Evolutionary conservation across 1,284 basidiomycete genomes (phyloP).

Genomic region (Ustilago xerochloae): DNA sequence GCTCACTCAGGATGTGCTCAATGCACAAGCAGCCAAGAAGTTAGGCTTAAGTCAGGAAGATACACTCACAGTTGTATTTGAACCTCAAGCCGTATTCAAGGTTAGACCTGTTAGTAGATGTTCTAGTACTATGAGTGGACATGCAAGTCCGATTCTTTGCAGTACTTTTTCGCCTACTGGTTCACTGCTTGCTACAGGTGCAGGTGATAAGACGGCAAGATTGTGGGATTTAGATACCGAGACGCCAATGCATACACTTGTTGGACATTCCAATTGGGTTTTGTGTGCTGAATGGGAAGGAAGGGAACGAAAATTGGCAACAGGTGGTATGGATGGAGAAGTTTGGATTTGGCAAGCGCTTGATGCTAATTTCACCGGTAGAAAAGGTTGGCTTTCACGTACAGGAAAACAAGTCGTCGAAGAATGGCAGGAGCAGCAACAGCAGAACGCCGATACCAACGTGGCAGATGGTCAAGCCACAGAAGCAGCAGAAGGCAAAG

Average conservation of each 20-base stretch:
- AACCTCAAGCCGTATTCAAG: conserved; percentile 92
- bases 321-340: conserved; percentile 71
- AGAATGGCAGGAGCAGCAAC: conserved; percentile 38
- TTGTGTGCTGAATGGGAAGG: conserved; percentile 97
- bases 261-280: conserved; percentile 94
- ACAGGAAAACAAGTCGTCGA: conserved; percentile 58
- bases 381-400: conserved; percentile 56
- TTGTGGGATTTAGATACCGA: conserved; percentile 96
- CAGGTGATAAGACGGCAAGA: conserved; percentile 91
- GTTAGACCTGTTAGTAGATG: conserved; percentile 93
- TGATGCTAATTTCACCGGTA: conserved; percentile 47
- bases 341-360: conserved; percentile 66
- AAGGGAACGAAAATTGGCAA: conserved; percentile 86
- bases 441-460: conserved; percentile 2
- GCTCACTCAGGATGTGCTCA: conserved; percentile 59
- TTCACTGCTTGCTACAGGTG: conserved; percentile 88
- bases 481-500: conserved; percentile 6
- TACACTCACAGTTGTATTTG: conserved; percentile 64
- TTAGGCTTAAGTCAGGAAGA: conserved; percentile 64
- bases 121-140: conserved; percentile 84
- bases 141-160: conserved; percentile 92
- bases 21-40: conserved; percentile 51
- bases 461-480: conserved; percentile 1
- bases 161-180: conserved; percentile 95
- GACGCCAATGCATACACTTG: conserved; percentile 85